A percentile compares a stretch with the other conserved stretches of the same genome.
phyloP scores from a whole-genome alignment of 768 basidiomycete genomes.

The Pisolithus marmoratus region DNA sequence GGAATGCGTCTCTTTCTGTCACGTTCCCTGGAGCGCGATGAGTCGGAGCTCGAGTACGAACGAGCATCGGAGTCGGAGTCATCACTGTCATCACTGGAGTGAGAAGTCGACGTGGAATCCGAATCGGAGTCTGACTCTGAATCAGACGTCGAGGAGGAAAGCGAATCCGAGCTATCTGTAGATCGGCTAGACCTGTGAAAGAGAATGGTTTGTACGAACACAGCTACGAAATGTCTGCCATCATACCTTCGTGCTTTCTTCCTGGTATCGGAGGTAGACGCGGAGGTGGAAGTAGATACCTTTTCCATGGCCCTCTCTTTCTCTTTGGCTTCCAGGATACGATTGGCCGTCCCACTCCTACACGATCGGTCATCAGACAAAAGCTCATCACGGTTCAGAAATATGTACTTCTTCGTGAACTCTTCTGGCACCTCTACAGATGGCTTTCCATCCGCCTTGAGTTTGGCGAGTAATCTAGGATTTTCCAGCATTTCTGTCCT shows the following conservation, averaged over 20 bases:
- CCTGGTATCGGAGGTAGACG: slow-evolving; percentile 20
- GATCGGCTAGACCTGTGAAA: slow-evolving; percentile 29
- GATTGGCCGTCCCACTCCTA: slow-evolving; percentile 78
- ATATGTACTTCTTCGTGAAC: slow-evolving; percentile 71
- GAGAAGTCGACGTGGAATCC: slow-evolving; percentile 32
- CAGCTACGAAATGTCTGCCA: slow-evolving; percentile 17
- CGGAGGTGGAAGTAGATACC: neutral
- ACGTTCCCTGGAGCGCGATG: slow-evolving; percentile 41
- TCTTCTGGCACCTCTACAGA: slow-evolving; percentile 86
- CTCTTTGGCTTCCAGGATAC: slow-evolving; percentile 78
- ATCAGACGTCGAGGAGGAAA: slow-evolving; percentile 15
- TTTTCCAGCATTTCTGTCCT: slow-evolving; percentile 83
- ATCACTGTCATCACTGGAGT: slow-evolving; percentile 26
- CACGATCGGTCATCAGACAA: slow-evolving; percentile 4
- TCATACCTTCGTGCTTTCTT: slow-evolving; percentile 38
- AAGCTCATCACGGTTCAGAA: neutral
- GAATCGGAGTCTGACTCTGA: slow-evolving; percentile 29
- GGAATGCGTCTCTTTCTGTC: slow-evolving; percentile 35
- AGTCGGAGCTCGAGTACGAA: slow-evolving; percentile 32
- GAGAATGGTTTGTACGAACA: neutral
- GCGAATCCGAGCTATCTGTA: slow-evolving; percentile 16
- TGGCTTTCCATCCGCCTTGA: slow-evolving; percentile 66
- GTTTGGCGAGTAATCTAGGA: slow-evolving; percentile 58
- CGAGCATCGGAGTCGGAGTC: slow-evolving; percentile 33
- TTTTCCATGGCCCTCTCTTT: slow-evolving; percentile 55